Percentiles rank a stretch among this genome's conserved stretches.
Evolutionary conservation across 75 land plant species (phyloP).

Genomic region (Pinus albicaulis): DNA sequence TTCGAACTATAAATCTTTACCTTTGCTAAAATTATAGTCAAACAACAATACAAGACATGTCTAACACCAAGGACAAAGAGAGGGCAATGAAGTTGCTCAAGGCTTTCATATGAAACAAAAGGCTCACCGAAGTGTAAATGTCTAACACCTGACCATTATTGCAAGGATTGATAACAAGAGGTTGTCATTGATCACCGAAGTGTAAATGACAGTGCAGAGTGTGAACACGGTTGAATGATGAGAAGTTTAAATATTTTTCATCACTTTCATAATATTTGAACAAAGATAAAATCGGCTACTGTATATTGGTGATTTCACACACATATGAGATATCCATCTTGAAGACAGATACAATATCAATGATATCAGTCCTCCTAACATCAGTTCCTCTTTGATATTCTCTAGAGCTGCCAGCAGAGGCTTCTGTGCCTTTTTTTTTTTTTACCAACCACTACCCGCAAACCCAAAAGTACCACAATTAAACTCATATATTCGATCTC

Average conservation of each 20-base stretch:
- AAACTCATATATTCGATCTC: too few species aligned
- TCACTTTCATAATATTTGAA: constrained; percentile 29
- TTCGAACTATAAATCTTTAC: constrained; percentile 93
- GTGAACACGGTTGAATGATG: neutral
- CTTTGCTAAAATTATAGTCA: constrained; percentile 61
- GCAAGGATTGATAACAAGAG: neutral
- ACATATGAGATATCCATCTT: constrained; percentile 56
- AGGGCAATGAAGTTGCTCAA: constrained; percentile 74
- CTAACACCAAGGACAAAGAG: constrained; percentile 74
- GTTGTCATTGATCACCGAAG: neutral
- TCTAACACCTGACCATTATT: constrained; percentile 31
- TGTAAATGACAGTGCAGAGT: neutral
- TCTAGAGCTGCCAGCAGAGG: constrained; percentile 60
- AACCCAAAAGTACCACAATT: neutral
- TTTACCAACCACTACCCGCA: constrained; percentile 68
- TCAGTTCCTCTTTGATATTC: constrained; percentile 84
- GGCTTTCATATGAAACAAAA: constrained; percentile 65
- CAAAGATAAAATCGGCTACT: constrained; percentile 52
- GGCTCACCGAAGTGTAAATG: too few species aligned
- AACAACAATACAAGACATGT: constrained; percentile 69
- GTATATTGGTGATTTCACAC: constrained; percentile 67
- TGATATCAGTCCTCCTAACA: constrained; percentile 90
- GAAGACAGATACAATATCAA: constrained; percentile 64
- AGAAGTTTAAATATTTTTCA: neutral
- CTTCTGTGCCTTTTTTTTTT: constrained; percentile 70